phyloP scores from a whole-genome alignment of 345 rosid genomes.

The Gossypioides kirkii region DNA sequence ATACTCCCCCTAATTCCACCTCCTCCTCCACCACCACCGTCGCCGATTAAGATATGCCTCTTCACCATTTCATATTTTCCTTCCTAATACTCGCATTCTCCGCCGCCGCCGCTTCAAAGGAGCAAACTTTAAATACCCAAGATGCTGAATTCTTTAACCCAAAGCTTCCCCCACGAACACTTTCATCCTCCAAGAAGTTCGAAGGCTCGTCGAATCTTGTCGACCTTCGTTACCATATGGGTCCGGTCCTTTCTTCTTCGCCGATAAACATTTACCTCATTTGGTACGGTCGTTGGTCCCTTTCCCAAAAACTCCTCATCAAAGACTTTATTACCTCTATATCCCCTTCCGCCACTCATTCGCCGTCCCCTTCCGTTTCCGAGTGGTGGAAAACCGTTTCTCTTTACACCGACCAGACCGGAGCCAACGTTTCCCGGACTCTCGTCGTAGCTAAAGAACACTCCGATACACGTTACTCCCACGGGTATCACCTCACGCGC shows the following conservation, averaged over 20 bases:
- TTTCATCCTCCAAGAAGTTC: conserved; percentile 55
- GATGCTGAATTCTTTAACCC: conserved; percentile 49
- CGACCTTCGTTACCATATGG: conserved; percentile 94
- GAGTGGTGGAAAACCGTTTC: conserved; percentile 90
- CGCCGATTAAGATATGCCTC: conserved; percentile 14
- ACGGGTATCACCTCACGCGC: conserved; percentile 61
- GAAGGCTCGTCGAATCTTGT: conserved; percentile 87
- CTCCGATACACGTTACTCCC: conserved; percentile 53
- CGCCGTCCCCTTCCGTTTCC: conserved; percentile 19
- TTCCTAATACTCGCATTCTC: conserved; percentile 9
- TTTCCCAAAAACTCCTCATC: conserved; percentile 58
- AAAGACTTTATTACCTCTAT: conserved; percentile 74
- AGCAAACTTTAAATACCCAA: conserved; percentile 33
- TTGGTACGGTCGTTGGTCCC: conserved; percentile 89
- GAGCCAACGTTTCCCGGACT: conserved; percentile 71
- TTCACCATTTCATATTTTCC: background rate
- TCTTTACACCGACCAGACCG: conserved; percentile 91
- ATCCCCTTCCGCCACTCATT: conserved; percentile 38
- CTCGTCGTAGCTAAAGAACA: conserved; percentile 72
- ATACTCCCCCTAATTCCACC: conserved; percentile 9
- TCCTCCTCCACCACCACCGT: conserved; percentile 11
- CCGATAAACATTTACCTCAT: conserved; percentile 84
- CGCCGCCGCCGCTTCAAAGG: background rate
- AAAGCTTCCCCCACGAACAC: conserved; percentile 58
- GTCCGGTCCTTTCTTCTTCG: conserved; percentile 83